Base-by-base conservation (phyloP, 768 basidiomycete species). In the Boletus eberwhitei region DNA sequence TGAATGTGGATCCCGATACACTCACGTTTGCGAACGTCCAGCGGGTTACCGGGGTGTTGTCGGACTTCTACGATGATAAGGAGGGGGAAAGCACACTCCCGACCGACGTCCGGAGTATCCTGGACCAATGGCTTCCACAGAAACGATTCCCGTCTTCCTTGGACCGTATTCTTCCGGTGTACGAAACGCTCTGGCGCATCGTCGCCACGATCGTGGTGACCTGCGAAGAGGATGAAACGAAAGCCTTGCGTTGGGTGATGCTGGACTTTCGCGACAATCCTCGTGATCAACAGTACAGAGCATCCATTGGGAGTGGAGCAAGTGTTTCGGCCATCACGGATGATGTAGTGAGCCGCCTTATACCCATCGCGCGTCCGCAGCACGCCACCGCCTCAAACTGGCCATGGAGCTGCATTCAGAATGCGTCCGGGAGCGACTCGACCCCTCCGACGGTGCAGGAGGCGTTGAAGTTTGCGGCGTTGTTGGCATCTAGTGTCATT, bases 171-270 rank as follows among this genome's bases (percentile, higher is more conserved):
- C 75, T 86, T 41, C 84, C 84, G 0, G 69, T 79, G 1, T 86
- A 81, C 73, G 85, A 86, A 62, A 81, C 79, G 0, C 66, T 85
- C 42, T 86, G 85, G 85, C 76, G 83, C 13, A 76, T 85, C 21
- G 71, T 83, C 48, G 83, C 84, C 2, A 62, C 79, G 0, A 75
- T 78, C 1, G 67, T 76, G 47, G 66, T 74, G 22, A 48, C 13
- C 14, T 61, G 70, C 41, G 66, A 71, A n/a, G 54, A 71, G 5
- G 59, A 73, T 14, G 55, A 59, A 9, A 53, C 54, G 0, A 47
- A n/a, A 6, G 55, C 60, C 11, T 45, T 57, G 34, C 60, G 60
- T 11, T 44, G 65, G 9, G 64, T 68, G 0, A 76, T 85, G 51
- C 48, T 63, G 4, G 66, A 69, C 7, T 73, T 82, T 41, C 64